Percentiles rank a stretch among this genome's conserved stretches.
Conservation (phyloP, 176 grass and related monocot species). For the Themeda triandra region DNA sequence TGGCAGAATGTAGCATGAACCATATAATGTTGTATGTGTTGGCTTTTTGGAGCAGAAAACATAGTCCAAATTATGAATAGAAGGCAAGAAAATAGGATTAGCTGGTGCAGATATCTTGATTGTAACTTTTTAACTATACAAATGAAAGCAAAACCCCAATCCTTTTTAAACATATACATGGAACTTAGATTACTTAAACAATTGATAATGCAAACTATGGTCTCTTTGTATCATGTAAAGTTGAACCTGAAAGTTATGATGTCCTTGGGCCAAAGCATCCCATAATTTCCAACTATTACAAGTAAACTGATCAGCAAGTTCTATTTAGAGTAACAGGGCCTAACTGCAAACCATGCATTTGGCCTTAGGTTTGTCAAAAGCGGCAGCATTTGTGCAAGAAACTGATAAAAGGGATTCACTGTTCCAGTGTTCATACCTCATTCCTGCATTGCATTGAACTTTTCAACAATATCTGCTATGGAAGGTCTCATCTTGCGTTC, state of each 20-base stretch:
- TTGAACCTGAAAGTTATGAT: neutral
- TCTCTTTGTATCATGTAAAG: neutral
- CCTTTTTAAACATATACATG: neutral
- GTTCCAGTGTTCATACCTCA: neutral
- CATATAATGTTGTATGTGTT: neutral
- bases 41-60: neutral
- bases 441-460: neutral
- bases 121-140: neutral
- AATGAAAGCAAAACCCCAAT: neutral
- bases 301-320: neutral
- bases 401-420: neutral
- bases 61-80: neutral
- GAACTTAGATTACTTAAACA: neutral
- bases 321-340: neutral
- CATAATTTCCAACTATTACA: neutral
- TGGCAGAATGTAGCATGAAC: neutral
- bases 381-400: neutral
- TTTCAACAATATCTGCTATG: neutral
- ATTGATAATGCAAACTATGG: neutral
- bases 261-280: neutral
- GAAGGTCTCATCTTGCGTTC: slow-evolving; percentile 13
- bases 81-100: neutral
- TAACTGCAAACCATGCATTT: neutral
- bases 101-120: neutral
- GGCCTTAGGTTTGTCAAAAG: neutral